Percentiles rank a stretch among this genome's conserved stretches.
Conservation (phyloP, 2,329 filamentous ascomycete species). For the Ophiostoma piceae region DNA sequence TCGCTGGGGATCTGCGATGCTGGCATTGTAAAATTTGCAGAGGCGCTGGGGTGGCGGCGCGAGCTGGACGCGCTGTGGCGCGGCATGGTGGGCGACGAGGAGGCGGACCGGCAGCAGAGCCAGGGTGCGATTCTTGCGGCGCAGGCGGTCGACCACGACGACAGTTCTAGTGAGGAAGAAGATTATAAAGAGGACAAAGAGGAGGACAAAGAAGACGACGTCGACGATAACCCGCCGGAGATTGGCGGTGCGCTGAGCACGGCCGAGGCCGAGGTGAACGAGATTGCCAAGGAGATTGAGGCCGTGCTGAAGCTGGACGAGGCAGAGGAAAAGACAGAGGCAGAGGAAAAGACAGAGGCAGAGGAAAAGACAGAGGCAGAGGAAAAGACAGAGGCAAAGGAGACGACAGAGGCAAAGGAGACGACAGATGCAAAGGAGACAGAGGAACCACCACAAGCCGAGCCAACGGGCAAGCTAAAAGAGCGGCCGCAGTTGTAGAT, state of each 20-base stretch:
- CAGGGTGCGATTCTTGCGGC: slow-evolving; percentile 41
- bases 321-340: not conserved
- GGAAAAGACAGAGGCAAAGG: not conserved
- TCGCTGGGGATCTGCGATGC: slow-evolving; percentile 76
- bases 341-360: not conserved
- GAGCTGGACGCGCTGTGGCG: slow-evolving; percentile 77
- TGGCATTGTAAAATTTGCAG: slow-evolving; percentile 72
- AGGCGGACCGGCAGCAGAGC: slow-evolving; percentile 47
- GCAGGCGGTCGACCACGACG: slow-evolving; percentile 32
- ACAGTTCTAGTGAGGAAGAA: slow-evolving; percentile 20
- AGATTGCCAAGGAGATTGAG: slow-evolving; percentile 25
- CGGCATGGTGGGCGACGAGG: slow-evolving; percentile 56
- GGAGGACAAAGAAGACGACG: not conserved
- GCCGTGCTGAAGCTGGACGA: slow-evolving; percentile 22
- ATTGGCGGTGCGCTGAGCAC: slow-evolving; percentile 19
- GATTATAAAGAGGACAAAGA: not conserved
- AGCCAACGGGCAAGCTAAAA: slow-evolving; percentile 14
- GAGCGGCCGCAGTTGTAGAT: slow-evolving; percentile 18
- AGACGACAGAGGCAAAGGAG: not conserved
- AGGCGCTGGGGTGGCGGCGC: slow-evolving; percentile 75
- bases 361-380: not conserved
- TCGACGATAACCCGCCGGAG: slow-evolving; percentile 21
- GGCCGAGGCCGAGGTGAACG: slow-evolving; percentile 25
- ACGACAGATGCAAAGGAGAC: not conserved
- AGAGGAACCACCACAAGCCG: not conserved